Conservation (phyloP, 345 rosid species). For the Corchorus capsularis region DNA sequence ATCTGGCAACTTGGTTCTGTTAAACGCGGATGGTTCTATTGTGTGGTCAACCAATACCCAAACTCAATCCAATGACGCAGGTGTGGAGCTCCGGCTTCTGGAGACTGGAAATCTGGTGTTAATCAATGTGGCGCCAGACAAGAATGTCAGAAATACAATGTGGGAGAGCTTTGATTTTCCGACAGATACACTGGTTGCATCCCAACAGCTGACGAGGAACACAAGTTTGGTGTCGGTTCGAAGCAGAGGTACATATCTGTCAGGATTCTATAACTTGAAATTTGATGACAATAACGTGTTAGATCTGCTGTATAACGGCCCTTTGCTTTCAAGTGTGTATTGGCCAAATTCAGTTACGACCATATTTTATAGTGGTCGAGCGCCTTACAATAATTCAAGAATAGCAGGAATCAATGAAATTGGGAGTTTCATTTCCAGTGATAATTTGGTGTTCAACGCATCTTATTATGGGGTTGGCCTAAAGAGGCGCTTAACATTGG, state of each 20-base stretch:
- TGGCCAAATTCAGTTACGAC: slow-evolving; percentile 20
- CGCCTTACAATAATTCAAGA: slow-evolving; percentile 30
- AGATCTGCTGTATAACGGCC: slow-evolving; percentile 27
- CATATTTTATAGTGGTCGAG: slow-evolving; percentile 19
- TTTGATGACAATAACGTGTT: slow-evolving; percentile 31
- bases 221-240: slow-evolving; percentile 26
- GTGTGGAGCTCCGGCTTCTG: slow-evolving; percentile 9
- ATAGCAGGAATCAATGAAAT: slow-evolving; percentile 20
- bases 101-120: slow-evolving; percentile 34
- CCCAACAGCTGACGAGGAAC: slow-evolving; percentile 27
- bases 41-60: slow-evolving; percentile 31
- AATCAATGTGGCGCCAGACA: not conserved
- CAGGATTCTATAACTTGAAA: slow-evolving; percentile 29
- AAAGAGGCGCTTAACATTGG: slow-evolving; percentile 31
- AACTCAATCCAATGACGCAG: slow-evolving; percentile 6
- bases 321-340: slow-evolving; percentile 29
- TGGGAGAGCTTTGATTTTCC: slow-evolving; percentile 41
- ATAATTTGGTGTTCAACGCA: slow-evolving; percentile 24
- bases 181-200: slow-evolving; percentile 34
- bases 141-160: not conserved
- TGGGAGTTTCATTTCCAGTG: slow-evolving; percentile 28
- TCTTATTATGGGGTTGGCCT: slow-evolving; percentile 26
- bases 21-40: slow-evolving; percentile 21
- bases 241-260: slow-evolving; percentile 21
- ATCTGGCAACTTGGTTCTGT: slow-evolving; percentile 26